Percentiles rank a stretch among this genome's conserved stretches.
Evolutionary conservation across 345 rosid genomes (phyloP).

Genomic region (Citrus australasica): DNA sequence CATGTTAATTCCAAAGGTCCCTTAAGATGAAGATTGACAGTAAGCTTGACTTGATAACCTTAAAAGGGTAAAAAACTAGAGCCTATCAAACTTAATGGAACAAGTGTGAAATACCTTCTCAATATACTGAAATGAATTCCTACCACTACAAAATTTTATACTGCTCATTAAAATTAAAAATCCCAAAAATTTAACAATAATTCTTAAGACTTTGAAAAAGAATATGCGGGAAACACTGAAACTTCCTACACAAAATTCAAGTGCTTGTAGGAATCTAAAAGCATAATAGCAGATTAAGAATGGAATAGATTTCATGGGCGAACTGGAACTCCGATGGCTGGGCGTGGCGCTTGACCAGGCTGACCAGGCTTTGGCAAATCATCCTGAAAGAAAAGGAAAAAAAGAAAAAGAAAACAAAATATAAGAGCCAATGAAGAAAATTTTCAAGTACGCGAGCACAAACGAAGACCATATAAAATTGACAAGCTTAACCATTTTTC

Average conservation of each 20-base stretch:
- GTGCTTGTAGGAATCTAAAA: conserved; percentile 8
- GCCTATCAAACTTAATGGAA: too few species aligned
- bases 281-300: conserved; percentile 5
- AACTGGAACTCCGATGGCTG: conserved; percentile 37
- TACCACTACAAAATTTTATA: background rate
- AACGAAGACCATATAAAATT: background rate
- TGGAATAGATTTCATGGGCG: conserved; percentile 32
- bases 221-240: background rate
- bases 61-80: too few species aligned
- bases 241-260: conserved; percentile 9
- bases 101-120: too few species aligned
- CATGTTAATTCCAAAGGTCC: too few species aligned
- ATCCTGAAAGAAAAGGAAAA: conserved; percentile 34
- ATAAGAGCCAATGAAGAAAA: background rate
- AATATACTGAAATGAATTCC: background rate
- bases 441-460: background rate
- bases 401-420: too few species aligned
- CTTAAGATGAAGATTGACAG: too few species aligned
- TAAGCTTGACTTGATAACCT: too few species aligned
- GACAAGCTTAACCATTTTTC: background rate
- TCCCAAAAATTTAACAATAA: background rate
- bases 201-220: background rate
- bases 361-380: conserved; percentile 57
- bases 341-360: conserved; percentile 63
- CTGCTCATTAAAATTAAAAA: background rate